Base-by-base conservation (phyloP, 805 yeast species). In the Saccharomycopsis selenospora region DNA sequence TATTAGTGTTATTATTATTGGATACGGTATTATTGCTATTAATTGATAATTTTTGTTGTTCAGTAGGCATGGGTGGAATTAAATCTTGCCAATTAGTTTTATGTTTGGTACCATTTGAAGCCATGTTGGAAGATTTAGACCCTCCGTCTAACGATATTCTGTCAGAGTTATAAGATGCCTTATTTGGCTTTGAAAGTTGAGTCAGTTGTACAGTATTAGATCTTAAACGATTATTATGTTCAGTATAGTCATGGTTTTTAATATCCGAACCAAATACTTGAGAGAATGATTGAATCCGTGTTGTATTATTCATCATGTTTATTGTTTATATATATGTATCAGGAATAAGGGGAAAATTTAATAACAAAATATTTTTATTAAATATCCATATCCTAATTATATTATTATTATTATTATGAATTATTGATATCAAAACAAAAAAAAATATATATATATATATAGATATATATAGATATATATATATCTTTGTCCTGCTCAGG, bases 31-130 rank as follows among this genome's bases (percentile, higher is more conserved):
- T 17, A 14, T 17, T 7, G 28, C 8, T n/a, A 7, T 33, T 17
- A 14, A 20, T 7, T 5, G 18, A 17, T 33, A 10, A 6, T 10
- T 17, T 17, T 20, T 33, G 14, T 22, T 17, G 47, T 33, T 41
- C 42, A 22, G 50, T 53, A 1, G 61, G 61, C 52, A 56, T 53
- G 4, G 65, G 66, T 5, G 66, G 65, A 18, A 61, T 62, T 36
- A 59, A 52, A 41, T 53, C 57, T 38, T 58, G 45, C 43, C 59
- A 62, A 36, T 60, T 55, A 2, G 59, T 28, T 11, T 49, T 53
- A 3, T 55, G 46, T 46, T 45, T 38, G 18, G 6, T 20, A 33
- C 38, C 29, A 11, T 11, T 27, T 11, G 29, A 8, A 27, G 11
- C 29, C 29, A 11, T 11, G 29, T 27, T 11, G 7, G 7, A 14